Evolutionary conservation across 768 basidiomycete species (phyloP), one percentile per base, ranked within the genome.

Genomic region (Nidularia sp.): DNA sequence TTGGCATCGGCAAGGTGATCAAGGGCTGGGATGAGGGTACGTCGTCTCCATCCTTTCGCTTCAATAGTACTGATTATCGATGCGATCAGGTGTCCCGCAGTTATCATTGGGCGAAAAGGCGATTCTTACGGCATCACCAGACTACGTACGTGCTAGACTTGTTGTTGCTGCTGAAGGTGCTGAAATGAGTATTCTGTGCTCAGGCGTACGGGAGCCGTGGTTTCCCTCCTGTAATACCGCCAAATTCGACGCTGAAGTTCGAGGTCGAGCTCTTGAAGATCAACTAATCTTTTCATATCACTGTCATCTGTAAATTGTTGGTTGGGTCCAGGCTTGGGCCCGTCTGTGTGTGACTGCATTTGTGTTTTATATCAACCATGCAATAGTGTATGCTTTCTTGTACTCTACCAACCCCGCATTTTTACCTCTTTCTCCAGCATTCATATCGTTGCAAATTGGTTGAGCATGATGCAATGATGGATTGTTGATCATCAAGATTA

Each of bases 21-120:
- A 86, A 77, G 62, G 90, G 92, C 32, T 94, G 91, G 93, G 92
- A 93, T 62, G 89, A 93, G 66, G 92, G 93, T 86, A 57, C 59
- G 77, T 69, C 31, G 6, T 12, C 45, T 13, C 25, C 13, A 9
- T 41, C 29, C n/a, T n/a, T n/a, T 48, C 57, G 47, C 52, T 51
- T 55, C 51, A 18, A 12, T 13, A n/a, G 13, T 2, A 13, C 47
- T 58, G 51, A 57, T 55, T 54, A 64, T 64, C 56, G 54, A 55
- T 61, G 55, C 48, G 50, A 55, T 59, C 60, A 92, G 90, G 85
- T 47, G 90, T 95, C 12, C 82, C 78, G 4, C 75, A 90, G 70
- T 71, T 94, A 55, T 90, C 89, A 8, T 34, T 90, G 33, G 90
- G 90, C 57, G 62, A 88, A 67, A 93, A 88, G 66, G 92, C 89